These are phyloP conservation scores for Diaporthe longicolla DNA, from an alignment of 2,329 filamentous ascomycete genomes.

Conservation along the genomic window DNA sequence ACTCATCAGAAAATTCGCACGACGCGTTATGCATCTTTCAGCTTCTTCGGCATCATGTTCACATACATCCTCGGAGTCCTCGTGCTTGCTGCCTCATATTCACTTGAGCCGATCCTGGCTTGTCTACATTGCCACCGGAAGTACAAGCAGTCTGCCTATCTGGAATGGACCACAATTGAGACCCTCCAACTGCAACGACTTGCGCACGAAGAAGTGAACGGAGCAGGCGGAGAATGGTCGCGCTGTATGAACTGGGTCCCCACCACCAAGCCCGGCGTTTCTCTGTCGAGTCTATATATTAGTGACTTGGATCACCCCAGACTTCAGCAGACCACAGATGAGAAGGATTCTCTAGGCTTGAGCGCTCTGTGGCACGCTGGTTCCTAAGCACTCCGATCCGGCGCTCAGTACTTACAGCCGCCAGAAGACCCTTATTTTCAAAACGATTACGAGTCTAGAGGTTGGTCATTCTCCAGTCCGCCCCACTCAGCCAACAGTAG, in stretches of 20 bases:
- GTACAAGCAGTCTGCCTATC: slow-evolving; percentile 42
- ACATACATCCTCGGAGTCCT: slow-evolving; percentile 44
- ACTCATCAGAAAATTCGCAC: slow-evolving; percentile 47
- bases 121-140: slow-evolving; percentile 40
- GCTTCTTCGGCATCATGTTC: slow-evolving; percentile 48
- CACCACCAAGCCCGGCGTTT: neutral
- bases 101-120: slow-evolving; percentile 39
- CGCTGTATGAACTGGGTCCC: slow-evolving; percentile 8
- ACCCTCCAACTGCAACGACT: slow-evolving; percentile 49
- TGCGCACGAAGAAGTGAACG: slow-evolving; percentile 46
- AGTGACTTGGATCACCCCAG: slow-evolving; percentile 15
- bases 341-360: neutral
- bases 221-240: neutral
- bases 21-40: slow-evolving; percentile 47
- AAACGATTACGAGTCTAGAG: neutral
- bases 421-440: neutral
- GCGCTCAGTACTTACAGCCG: neutral
- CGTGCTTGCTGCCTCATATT: slow-evolving; percentile 43
- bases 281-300: neutral
- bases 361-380: neutral
- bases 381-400: neutral
- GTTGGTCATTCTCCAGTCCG: neutral
- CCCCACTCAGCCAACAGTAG: neutral
- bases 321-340: neutral
- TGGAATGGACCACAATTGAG: slow-evolving; percentile 47